Conservation (phyloP, 805 yeast species). For the Blastobotrys muscicola region DNA sequence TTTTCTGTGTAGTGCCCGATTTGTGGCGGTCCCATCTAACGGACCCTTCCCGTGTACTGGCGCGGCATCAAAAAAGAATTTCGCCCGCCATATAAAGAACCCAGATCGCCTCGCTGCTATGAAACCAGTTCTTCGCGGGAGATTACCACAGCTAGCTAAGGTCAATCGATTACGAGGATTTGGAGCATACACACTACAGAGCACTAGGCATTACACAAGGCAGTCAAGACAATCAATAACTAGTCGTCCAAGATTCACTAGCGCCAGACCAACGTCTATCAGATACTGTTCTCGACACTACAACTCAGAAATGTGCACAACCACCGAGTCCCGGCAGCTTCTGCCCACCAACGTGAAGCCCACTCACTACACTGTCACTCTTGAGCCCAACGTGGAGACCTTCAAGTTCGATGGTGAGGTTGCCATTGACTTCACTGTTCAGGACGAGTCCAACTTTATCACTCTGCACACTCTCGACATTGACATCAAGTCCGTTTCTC, state of each 20-base stretch:
- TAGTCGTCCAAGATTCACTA: no score
- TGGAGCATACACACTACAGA: no score
- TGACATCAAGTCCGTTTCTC: conserved; percentile 42
- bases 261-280: not conserved
- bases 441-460: conserved; percentile 35
- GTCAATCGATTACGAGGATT: no score
- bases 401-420: conserved; percentile 29
- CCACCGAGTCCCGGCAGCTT: conserved; percentile 28
- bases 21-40: not conserved
- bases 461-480: conserved; percentile 57
- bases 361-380: conserved; percentile 55
- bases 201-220: no score
- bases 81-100: no score
- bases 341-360: conserved; percentile 66
- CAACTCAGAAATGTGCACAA: not conserved
- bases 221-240: no score
- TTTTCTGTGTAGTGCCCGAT: not conserved
- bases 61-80: no score
- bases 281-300: conserved; percentile 6
- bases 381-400: conserved; percentile 47
- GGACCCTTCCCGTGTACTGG: no score
- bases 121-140: no score
- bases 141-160: no score
- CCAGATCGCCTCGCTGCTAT: no score
- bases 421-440: conserved; percentile 37